Conservation (phyloP, 148 eudicot species). For the Pharnaceum exiguum region DNA sequence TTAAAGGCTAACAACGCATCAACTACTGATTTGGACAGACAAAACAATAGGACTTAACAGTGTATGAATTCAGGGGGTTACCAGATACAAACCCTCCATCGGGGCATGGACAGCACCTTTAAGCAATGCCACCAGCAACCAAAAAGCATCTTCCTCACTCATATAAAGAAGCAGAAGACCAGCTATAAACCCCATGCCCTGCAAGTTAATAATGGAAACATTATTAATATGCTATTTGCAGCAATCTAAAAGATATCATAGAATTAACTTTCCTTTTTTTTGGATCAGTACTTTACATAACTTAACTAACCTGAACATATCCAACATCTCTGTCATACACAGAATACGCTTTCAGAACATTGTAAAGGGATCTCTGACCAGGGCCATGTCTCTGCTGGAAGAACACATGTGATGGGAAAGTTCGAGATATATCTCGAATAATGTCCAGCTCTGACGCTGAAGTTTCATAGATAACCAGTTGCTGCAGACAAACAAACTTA, state of each 20-base stretch:
- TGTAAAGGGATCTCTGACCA: slow-evolving; percentile 98
- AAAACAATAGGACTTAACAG: neutral
- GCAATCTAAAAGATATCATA: neutral
- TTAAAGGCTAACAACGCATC: neutral
- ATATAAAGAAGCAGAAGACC: slow-evolving; percentile 94
- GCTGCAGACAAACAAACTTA: slow-evolving; percentile 45
- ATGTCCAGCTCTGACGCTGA: slow-evolving; percentile 94
- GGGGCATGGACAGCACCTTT: slow-evolving; percentile 99
- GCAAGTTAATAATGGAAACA: slow-evolving; percentile 17
- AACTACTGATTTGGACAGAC: neutral
- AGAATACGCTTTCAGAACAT: slow-evolving; percentile 95
- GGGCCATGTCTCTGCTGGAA: slow-evolving; percentile 99
- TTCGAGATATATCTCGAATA: slow-evolving; percentile 94
- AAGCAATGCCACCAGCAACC: slow-evolving; percentile 88
- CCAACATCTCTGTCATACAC: slow-evolving; percentile 97
- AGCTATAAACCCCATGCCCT: slow-evolving; percentile 99
- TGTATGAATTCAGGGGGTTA: slow-evolving; percentile 23
- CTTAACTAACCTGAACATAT: slow-evolving; percentile 84
- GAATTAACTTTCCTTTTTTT: neutral
- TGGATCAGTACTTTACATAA: too few relatives aligned
- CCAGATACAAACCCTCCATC: slow-evolving; percentile 97
- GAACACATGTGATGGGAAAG: slow-evolving; percentile 96
- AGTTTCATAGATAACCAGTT: slow-evolving; percentile 94
- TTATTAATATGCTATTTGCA: slow-evolving; percentile 2
- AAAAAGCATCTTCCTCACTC: slow-evolving; percentile 99